These are phyloP conservation scores for Jamesozyma jinghongensis DNA, from an alignment of 805 yeast genomes.

Conservation along the genomic window DNA sequence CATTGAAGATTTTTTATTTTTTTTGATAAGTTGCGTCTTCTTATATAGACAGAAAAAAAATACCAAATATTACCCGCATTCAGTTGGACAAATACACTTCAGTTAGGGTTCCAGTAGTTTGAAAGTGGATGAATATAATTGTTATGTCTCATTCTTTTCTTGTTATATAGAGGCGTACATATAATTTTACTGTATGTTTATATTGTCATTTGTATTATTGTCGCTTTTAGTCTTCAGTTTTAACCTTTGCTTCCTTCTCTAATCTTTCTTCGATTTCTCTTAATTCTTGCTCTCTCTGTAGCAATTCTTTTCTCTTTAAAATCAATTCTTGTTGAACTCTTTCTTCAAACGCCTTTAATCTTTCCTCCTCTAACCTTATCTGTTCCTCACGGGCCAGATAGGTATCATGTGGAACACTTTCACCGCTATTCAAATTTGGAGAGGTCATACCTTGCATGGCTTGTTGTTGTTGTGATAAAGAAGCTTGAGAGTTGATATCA, in stretches of 20 bases:
- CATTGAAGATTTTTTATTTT: too few species aligned
- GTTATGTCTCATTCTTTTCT: background rate
- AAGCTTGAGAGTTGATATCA: background rate
- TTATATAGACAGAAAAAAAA: too few species aligned
- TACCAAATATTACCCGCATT: too few species aligned
- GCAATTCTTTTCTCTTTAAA: conserved; percentile 70
- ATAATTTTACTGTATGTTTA: too few species aligned
- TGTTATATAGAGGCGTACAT: background rate
- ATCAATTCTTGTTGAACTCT: conserved; percentile 81
- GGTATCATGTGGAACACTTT: conserved; percentile 27
- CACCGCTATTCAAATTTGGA: background rate
- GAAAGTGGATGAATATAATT: background rate
- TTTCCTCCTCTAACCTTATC: conserved; percentile 80
- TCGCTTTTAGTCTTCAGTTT: background rate
- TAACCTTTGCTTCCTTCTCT: conserved; percentile 40
- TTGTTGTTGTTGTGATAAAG: background rate
- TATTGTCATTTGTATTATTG: background rate
- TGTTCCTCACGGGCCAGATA: conserved; percentile 75
- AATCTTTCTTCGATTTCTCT: conserved; percentile 70
- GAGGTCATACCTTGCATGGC: background rate
- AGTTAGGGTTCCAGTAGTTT: too few species aligned
- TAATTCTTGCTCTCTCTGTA: conserved; percentile 77
- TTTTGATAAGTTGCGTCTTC: too few species aligned
- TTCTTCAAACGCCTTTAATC: conserved; percentile 77
- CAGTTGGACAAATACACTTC: too few species aligned